Percentiles rank a stretch among this genome's conserved stretches.
Conservation (phyloP, 2,329 filamentous ascomycete genomes). For the Xylariales sp. region DNA sequence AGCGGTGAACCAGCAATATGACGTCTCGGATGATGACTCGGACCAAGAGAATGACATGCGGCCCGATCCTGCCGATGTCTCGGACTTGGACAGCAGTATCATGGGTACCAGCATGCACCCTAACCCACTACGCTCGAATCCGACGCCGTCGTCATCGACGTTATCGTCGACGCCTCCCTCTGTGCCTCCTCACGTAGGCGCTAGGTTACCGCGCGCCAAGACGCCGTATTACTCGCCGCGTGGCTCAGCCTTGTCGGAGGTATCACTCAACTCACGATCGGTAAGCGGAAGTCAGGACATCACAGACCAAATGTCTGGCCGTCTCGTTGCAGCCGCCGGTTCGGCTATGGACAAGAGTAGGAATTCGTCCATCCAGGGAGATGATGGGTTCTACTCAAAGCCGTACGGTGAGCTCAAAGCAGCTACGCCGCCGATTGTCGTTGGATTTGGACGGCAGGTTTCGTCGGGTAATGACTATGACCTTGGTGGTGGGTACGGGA, state of each 20-base stretch:
- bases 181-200: conserved; percentile 9
- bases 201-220: conserved; percentile 18
- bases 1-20: conserved; percentile 39
- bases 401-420: conserved; percentile 56
- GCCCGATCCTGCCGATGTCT: conserved; percentile 31
- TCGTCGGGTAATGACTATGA: conserved; percentile 56
- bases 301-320: conserved; percentile 31
- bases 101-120: conserved; percentile 33
- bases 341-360: conserved; percentile 15
- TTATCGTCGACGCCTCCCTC: conserved; percentile 8
- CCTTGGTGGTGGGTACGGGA: conserved; percentile 22
- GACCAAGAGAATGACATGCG: conserved; percentile 20
- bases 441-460: conserved; percentile 48
- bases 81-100: conserved; percentile 28
- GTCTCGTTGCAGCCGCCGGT: conserved; percentile 11
- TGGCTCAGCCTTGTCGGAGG: conserved; percentile 36
- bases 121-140: conserved; percentile 51
- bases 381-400: conserved; percentile 46
- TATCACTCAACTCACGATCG: conserved; percentile 39
- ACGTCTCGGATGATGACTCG: conserved; percentile 18
- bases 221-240: conserved; percentile 25
- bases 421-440: conserved; percentile 48
- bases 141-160: conserved; percentile 22
- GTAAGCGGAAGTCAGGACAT: conserved; percentile 42
- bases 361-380: conserved; percentile 46